Conservation (phyloP, 1,139 yeast species). For the Yamadazyma sp. region DNA sequence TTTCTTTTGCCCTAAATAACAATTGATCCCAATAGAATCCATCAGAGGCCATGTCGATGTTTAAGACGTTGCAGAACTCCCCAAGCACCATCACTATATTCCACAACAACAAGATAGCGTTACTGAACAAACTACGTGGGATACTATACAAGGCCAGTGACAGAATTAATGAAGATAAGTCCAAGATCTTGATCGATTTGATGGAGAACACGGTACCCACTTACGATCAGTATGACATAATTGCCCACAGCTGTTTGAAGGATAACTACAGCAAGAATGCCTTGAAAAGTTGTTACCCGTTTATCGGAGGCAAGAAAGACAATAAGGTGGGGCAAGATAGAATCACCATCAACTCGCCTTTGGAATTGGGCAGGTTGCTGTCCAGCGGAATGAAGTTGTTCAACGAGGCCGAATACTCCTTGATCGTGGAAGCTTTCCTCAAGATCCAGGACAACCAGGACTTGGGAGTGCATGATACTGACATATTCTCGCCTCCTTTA, state of each 20-base stretch:
- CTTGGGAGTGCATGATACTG: conserved; percentile 31
- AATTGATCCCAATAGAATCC: too few species aligned
- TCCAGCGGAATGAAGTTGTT: conserved; percentile 32
- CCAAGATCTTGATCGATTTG: conserved; percentile 37
- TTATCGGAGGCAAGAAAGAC: conserved; percentile 26
- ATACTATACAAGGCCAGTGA: conserved; percentile 32
- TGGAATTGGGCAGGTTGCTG: conserved; percentile 22
- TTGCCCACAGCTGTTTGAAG: conserved; percentile 29
- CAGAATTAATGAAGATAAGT: conserved; percentile 26
- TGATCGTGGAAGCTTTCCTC: conserved; percentile 42
- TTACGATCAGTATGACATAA: conserved; percentile 38
- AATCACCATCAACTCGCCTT: conserved; percentile 30
- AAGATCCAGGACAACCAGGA: conserved; percentile 24
- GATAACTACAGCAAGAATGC: conserved; percentile 26
- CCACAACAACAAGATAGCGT: conserved; percentile 39
- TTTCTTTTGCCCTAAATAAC: too few species aligned
- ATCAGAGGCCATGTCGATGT: conserved; percentile 14
- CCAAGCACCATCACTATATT: conserved; percentile 47
- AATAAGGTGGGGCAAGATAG: conserved; percentile 18
- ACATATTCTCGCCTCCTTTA: conserved; percentile 44
- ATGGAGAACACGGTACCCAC: conserved; percentile 46
- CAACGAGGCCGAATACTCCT: conserved; percentile 38
- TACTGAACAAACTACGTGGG: conserved; percentile 32
- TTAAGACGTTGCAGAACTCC: conserved; percentile 44
- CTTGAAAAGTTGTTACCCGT: conserved; percentile 39